These are phyloP conservation scores for Sporormia fimetaria DNA, from an alignment of 495 filamentous ascomycete species.

Conservation along the genomic window DNA sequence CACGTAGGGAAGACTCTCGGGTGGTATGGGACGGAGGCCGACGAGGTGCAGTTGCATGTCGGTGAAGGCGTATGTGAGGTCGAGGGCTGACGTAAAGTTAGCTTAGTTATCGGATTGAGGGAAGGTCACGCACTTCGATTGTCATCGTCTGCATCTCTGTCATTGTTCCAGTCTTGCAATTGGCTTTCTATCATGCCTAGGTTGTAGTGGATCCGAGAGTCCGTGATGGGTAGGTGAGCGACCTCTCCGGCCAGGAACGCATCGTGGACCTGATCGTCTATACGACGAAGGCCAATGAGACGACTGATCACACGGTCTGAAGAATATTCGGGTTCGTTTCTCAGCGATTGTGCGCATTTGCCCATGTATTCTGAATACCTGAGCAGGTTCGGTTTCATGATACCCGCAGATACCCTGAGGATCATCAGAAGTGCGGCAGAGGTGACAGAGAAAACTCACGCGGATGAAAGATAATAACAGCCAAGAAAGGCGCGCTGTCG, in stretches of 20 bases:
- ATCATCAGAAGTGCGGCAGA: neutral
- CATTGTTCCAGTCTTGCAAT: conserved; percentile 11
- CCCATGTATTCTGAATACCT: conserved; percentile 18
- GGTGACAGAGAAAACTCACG: conserved; percentile 16
- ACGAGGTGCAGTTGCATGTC: conserved; percentile 15
- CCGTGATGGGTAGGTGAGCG: conserved; percentile 7
- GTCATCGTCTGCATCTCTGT: neutral
- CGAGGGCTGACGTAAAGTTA: conserved; percentile 1
- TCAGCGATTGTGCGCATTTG: neutral
- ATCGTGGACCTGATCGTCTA: conserved; percentile 15
- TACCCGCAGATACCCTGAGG: conserved; percentile 4
- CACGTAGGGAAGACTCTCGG: neutral
- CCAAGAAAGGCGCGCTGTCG: conserved; percentile 26
- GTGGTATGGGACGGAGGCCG: conserved; percentile 3
- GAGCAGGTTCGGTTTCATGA: conserved; percentile 16
- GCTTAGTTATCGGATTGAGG: neutral
- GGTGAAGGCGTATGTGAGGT: conserved; percentile 11
- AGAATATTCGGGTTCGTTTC: conserved; percentile 8
- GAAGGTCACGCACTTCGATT: conserved; percentile 1
- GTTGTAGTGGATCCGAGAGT: conserved; percentile 14
- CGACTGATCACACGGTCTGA: conserved; percentile 8
- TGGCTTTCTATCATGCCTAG: conserved; percentile 13
- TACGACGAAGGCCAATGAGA: conserved; percentile 5
- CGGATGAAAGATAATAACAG: conserved; percentile 27
- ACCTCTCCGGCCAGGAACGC: conserved; percentile 10